phyloP scores from a whole-genome alignment of 768 basidiomycete genomes.

The Terana coerulea region DNA sequence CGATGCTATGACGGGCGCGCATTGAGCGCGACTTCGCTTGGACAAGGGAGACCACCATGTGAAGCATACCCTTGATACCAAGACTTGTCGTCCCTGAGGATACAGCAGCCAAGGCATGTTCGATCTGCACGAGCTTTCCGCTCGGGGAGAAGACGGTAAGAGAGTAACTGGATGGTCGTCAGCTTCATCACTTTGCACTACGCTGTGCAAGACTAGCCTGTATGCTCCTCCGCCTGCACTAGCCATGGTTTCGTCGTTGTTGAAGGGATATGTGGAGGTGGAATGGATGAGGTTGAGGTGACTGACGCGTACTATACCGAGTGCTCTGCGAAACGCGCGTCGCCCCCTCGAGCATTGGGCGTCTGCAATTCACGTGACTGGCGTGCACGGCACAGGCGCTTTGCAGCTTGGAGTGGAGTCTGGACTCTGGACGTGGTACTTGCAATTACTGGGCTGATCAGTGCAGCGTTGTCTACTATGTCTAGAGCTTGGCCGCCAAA shows the following conservation, averaged over 20 bases:
- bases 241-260: conserved; percentile 14
- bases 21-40: background rate
- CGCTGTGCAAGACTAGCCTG: conserved; percentile 23
- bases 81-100: conserved; percentile 94
- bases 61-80: conserved; percentile 86
- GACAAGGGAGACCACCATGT: conserved; percentile 1
- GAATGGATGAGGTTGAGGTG: background rate
- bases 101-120: conserved; percentile 97
- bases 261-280: conserved; percentile 4
- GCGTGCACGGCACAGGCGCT: too few species aligned
- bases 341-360: background rate
- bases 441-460: too few species aligned
- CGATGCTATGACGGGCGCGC: conserved; percentile 57
- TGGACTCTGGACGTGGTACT: too few species aligned
- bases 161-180: conserved; percentile 68
- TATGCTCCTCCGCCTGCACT: conserved; percentile 28
- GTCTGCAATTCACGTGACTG: background rate
- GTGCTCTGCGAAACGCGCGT: conserved; percentile 13
- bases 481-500: too few species aligned
- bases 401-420: too few species aligned
- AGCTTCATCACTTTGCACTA: conserved; percentile 11
- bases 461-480: too few species aligned
- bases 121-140: conserved; percentile 98
- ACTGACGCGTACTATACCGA: conserved; percentile 13
- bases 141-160: conserved; percentile 99